phyloP scores from a whole-genome alignment of 2,329 filamentous ascomycete genomes.

The Gaeumannomyces sp. region DNA sequence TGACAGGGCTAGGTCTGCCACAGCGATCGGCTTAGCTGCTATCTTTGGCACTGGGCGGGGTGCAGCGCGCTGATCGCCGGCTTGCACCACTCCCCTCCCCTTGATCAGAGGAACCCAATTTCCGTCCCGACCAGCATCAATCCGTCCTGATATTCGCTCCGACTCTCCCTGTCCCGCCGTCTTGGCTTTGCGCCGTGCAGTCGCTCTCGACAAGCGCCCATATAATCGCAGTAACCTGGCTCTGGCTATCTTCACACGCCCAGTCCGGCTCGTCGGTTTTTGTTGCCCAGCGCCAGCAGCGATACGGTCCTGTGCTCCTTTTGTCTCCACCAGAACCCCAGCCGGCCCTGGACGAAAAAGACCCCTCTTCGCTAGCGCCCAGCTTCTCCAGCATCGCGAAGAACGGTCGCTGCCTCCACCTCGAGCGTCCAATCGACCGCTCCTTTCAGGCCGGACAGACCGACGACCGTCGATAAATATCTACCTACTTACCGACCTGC shows the following conservation, averaged over 20 bases:
- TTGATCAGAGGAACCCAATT: background rate
- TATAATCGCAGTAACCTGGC: background rate
- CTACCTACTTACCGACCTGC: background rate
- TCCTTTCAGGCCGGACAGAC: background rate
- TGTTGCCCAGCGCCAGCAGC: background rate
- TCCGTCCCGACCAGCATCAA: background rate
- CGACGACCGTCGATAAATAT: background rate
- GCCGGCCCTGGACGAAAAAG: background rate
- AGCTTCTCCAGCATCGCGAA: background rate
- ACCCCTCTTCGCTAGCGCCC: background rate
- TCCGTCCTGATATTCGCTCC: background rate
- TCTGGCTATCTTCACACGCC: background rate
- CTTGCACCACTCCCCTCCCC: background rate
- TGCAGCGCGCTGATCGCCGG: background rate
- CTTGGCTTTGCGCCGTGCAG: background rate
- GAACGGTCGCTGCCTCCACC: background rate
- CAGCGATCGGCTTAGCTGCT: background rate
- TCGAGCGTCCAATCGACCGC: background rate
- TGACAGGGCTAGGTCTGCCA: background rate
- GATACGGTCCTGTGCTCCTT: no score
- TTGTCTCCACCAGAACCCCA: background rate
- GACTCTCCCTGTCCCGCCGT: background rate
- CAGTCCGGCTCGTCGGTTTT: background rate
- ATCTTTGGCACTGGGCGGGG: background rate
- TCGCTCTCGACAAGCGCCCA: no score